Evolutionary conservation across 2,329 filamentous ascomycete species (phyloP).

Genomic region (Cadophora luteo-olivacea): DNA sequence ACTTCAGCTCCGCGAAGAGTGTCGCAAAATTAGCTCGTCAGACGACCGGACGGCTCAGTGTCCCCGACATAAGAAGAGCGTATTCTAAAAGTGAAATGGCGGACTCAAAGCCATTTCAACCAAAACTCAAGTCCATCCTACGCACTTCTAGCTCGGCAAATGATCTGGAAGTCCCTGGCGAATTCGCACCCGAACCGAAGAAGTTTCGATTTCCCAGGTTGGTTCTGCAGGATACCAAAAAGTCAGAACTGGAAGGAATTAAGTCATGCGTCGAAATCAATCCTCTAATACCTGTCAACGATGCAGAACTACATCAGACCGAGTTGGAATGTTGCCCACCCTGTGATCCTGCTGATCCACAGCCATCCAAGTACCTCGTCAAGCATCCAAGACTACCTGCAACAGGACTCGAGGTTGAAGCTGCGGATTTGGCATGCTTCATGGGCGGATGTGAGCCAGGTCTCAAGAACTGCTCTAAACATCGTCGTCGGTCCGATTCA

Average conservation of each 20-base stretch:
- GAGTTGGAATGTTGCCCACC: constrained; percentile 35
- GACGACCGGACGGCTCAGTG: constrained; percentile 22
- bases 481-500: constrained; percentile 24
- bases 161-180: constrained; percentile 24
- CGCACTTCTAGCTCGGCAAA: constrained; percentile 16
- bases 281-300: constrained; percentile 31
- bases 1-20: constrained; percentile 36
- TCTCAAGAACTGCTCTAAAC: constrained; percentile 30
- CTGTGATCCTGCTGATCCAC: constrained; percentile 30
- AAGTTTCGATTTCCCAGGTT: constrained; percentile 37
- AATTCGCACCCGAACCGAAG: constrained; percentile 23
- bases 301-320: constrained; percentile 33
- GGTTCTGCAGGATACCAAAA: constrained; percentile 36
- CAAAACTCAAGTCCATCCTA: constrained; percentile 11
- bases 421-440: constrained; percentile 38
- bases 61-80: constrained; percentile 16
- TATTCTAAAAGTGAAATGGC: constrained; percentile 7
- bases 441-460: constrained; percentile 35
- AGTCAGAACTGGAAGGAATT: constrained; percentile 23
- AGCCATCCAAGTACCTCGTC: constrained; percentile 33
- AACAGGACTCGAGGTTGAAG: constrained; percentile 26
- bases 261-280: constrained; percentile 36
- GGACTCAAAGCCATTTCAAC: constrained; percentile 19
- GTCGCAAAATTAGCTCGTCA: constrained; percentile 30
- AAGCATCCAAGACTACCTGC: constrained; percentile 22